phyloP scores from a whole-genome alignment of 2,329 filamentous ascomycete genomes.

The Ophioceras dolichostomum region DNA sequence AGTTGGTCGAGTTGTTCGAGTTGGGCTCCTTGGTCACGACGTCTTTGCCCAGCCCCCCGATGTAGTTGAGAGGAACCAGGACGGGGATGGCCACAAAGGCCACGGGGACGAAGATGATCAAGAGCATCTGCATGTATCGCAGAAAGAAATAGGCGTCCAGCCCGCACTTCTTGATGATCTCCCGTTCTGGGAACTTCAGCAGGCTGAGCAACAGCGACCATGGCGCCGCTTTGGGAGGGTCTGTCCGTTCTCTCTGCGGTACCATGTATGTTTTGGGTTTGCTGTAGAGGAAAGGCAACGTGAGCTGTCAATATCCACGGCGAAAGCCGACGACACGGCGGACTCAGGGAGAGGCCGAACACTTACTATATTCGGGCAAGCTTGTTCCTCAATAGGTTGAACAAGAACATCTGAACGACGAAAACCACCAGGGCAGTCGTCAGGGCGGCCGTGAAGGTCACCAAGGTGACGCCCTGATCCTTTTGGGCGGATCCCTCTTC shows the following conservation, averaged over 20 bases:
- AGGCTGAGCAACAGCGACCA: conserved; percentile 43
- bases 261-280: conserved; percentile 80
- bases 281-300: no score
- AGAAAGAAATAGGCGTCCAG: conserved; percentile 97
- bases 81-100: conserved; percentile 70
- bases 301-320: conserved; percentile 1
- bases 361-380: conserved; percentile 72
- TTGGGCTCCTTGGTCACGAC: no score
- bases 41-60: conserved; percentile 54
- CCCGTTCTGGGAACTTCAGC: conserved; percentile 58
- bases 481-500: not conserved
- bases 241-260: conserved; percentile 70
- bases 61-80: conserved; percentile 71
- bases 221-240: conserved; percentile 51
- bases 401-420: conserved; percentile 52
- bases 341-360: not conserved
- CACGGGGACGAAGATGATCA: conserved; percentile 86
- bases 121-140: conserved; percentile 63
- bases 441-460: conserved; percentile 53
- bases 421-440: conserved; percentile 51
- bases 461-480: conserved; percentile 27
- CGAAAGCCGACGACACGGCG: no score
- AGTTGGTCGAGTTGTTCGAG: conserved; percentile 22
- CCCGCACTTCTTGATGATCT: conserved; percentile 90
- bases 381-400: conserved; percentile 65